Evolutionary conservation across 441 rosid species (phyloP), one percentile per base, ranked within the genome.

Genomic region (Populus trichocarpa): DNA sequence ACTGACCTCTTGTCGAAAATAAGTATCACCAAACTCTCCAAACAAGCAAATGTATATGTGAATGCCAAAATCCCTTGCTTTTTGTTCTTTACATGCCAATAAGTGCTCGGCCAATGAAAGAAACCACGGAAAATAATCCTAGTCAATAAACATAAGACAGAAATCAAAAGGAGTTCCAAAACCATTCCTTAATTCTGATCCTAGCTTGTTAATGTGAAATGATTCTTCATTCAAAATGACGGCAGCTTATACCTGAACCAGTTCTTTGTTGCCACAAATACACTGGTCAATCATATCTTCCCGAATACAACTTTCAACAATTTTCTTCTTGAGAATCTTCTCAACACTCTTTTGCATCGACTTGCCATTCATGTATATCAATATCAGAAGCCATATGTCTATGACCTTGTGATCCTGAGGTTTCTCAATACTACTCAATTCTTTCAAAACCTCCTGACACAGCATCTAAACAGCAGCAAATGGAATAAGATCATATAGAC

Each of bases 1-100:
- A 69, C 91, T 78, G 85, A 94, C 97, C 84, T 94, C 97, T 84
- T 92, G 97, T 79, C 96, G 86, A 75, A 88, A 84, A 82, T 92
- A 90, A 25, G 87, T 82, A 84, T 90, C 92, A 68, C 75, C 70
- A 81, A 91, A 86, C 77, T 80, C 98, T 83, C 88, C 92, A 85
- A 94, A 94, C 79, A 94, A 85, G 75, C 90, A 76, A 66, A 79
- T 69, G 68, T 89, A 91, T 64, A 88, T 78, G 87, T 86, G 93
- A 78, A 81, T 85, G 40, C 98, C 95, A 81, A 88, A 83, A 77
- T 87, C 88, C 83, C 97, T 92, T 38, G 91, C 95, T 81, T 85
- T 92, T 69, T 84, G 91, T 70, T 92, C 98, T 88, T 90, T 94
- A 90, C 93, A 88, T 26, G 92, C 81, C 86, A 94, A 70, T 59